These are phyloP conservation scores for Ustilago loliicola DNA, from an alignment of 1,284 basidiomycete genomes.

Conservation along the genomic window DNA sequence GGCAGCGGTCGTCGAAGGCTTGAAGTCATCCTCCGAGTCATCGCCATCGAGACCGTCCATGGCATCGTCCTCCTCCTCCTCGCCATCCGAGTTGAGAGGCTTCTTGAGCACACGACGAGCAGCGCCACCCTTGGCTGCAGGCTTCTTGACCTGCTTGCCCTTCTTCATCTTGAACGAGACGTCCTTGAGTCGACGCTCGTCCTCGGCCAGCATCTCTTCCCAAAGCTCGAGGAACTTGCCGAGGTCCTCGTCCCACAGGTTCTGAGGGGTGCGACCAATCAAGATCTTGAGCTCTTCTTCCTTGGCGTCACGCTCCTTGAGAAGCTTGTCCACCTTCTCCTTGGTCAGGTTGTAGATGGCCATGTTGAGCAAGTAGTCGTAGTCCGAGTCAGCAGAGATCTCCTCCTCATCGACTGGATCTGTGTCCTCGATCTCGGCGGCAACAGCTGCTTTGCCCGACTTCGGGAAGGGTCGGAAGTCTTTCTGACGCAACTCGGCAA, in stretches of 20 bases:
- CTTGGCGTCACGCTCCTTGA: conserved; percentile 84
- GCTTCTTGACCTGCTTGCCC: conserved; percentile 78
- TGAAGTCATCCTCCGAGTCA: conserved; percentile 61
- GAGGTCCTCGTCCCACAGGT: conserved; percentile 92
- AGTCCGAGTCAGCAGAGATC: conserved; percentile 79
- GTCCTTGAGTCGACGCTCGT: conserved; percentile 77
- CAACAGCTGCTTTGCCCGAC: conserved; percentile 79
- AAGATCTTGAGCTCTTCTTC: conserved; percentile 85
- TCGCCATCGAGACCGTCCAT: conserved; percentile 35
- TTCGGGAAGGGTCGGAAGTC: conserved; percentile 90
- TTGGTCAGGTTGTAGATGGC: conserved; percentile 92
- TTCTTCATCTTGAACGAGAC: conserved; percentile 72
- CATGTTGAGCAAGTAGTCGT: conserved; percentile 95
- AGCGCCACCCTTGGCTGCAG: conserved; percentile 73
- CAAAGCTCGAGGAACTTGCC: conserved; percentile 86
- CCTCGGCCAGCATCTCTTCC: conserved; percentile 76
- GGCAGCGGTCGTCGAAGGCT: conserved; percentile 32
- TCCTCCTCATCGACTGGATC: conserved; percentile 75
- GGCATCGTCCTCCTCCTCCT: conserved; percentile 69
- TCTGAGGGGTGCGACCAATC: conserved; percentile 82
- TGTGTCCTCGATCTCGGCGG: conserved; percentile 75
- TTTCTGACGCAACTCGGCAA: conserved; percentile 82
- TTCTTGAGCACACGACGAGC: conserved; percentile 73
- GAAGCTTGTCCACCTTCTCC: conserved; percentile 91
- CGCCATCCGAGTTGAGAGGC: conserved; percentile 74